A percentile compares a stretch with the other conserved stretches of the same genome.
Conservation (phyloP, 768 basidiomycete genomes). For the Boletus edulis region DNA sequence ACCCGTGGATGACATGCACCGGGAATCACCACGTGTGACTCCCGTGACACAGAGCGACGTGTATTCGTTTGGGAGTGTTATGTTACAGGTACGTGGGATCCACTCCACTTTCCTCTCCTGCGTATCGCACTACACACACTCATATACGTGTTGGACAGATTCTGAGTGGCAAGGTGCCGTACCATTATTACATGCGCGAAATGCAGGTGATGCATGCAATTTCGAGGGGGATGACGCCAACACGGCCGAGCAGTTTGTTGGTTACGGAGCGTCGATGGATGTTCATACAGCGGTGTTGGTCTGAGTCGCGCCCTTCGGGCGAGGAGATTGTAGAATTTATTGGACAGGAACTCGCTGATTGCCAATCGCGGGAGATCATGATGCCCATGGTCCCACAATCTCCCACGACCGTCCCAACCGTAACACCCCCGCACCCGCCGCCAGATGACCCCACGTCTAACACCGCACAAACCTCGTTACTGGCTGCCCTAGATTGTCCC, state of each 20-base stretch:
- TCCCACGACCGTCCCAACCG: neutral
- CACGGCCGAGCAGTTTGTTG: neutral
- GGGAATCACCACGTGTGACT: neutral
- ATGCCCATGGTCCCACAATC: no score
- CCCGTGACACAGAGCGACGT: constrained; percentile 5
- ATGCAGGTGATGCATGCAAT: constrained; percentile 12
- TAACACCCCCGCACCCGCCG: neutral
- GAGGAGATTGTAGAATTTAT: constrained; percentile 21
- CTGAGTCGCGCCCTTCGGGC: constrained; percentile 27
- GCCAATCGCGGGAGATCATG: no score
- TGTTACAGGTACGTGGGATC: constrained; percentile 10
- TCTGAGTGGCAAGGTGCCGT: neutral
- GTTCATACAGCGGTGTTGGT: constrained; percentile 18
- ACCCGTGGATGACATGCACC: neutral
- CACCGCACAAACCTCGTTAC: neutral
- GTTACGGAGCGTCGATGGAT: constrained; percentile 9
- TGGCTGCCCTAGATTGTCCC: no score
- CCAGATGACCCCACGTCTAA: constrained; percentile 4
- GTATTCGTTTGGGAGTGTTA: no score
- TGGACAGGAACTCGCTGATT: neutral
- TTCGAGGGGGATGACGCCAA: constrained; percentile 1
- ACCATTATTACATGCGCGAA: constrained; percentile 1
- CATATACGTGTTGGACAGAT: neutral
- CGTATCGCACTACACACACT: neutral
- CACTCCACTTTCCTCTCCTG: neutral